These are phyloP conservation scores for Salvia splendens DNA, from an alignment of 257 asterid genomes.

Conservation along the genomic window DNA sequence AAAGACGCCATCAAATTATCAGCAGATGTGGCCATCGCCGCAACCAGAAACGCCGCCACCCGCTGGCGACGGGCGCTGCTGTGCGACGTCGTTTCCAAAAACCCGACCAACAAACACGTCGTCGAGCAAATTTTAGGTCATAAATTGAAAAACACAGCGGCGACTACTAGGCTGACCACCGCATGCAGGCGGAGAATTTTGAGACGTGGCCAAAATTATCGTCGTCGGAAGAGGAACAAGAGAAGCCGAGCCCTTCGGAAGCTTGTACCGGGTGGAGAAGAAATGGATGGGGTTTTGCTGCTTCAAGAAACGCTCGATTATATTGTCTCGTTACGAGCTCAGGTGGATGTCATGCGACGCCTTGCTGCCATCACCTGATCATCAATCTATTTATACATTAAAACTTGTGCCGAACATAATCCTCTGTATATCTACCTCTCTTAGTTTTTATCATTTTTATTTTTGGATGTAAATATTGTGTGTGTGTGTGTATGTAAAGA, in stretches of 20 bases:
- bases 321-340: constrained; percentile 55
- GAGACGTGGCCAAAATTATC: constrained; percentile 31
- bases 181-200: constrained; percentile 48
- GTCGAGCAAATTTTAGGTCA: constrained; percentile 41
- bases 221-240: constrained; percentile 36
- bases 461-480: not conserved
- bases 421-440: not conserved
- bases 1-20: constrained; percentile 61
- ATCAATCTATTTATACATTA: not conserved
- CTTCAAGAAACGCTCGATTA: constrained; percentile 86
- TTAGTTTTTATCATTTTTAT: not conserved
- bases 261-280: constrained; percentile 80
- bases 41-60: constrained; percentile 43
- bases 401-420: not conserved
- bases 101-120: constrained; percentile 32
- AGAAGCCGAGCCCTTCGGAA: constrained; percentile 57
- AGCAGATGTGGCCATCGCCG: constrained; percentile 77
- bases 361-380: constrained; percentile 30
- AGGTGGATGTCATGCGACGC: constrained; percentile 69
- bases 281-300: constrained; percentile 51
- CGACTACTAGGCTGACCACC: not conserved
- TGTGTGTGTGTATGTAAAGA: not conserved
- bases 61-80: constrained; percentile 59
- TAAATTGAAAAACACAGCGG: not conserved
- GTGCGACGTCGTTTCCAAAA: constrained; percentile 36